Evolutionary conservation across 345 rosid species (phyloP).

Genomic region (Excoecaria cochinchinensis): DNA sequence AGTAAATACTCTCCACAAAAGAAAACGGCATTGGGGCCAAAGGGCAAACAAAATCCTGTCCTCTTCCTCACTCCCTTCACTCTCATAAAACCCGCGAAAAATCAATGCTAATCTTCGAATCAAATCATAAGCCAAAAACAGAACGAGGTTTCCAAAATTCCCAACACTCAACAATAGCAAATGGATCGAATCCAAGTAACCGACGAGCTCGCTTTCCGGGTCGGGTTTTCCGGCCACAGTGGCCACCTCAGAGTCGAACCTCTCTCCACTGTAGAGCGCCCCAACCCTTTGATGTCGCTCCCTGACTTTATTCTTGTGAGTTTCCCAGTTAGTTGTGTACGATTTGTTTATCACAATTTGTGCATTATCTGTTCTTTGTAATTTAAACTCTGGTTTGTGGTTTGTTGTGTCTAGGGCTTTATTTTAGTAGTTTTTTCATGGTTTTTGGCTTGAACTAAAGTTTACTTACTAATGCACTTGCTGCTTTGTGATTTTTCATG

Average conservation of each 20-base stretch:
- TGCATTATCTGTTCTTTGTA: not conserved
- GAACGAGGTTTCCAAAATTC: not conserved
- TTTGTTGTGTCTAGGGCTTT: not conserved
- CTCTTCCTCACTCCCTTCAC: not conserved
- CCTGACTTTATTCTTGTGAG: slow-evolving; percentile 81
- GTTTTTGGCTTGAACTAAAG: not conserved
- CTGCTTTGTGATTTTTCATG: not conserved
- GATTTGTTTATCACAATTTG: not conserved
- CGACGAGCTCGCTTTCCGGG: slow-evolving; percentile 71
- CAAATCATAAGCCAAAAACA: not conserved
- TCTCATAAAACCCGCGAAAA: slow-evolving; percentile 28
- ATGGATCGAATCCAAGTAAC: slow-evolving; percentile 73
- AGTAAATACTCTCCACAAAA: not conserved
- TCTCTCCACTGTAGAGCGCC: slow-evolving; percentile 60
- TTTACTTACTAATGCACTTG: not conserved
- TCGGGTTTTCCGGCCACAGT: slow-evolving; percentile 84
- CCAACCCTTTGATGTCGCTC: slow-evolving; percentile 61
- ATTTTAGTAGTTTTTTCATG: not conserved
- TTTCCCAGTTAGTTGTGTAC: not conserved
- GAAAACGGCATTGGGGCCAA: not conserved
- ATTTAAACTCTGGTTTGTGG: not conserved
- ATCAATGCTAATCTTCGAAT: not conserved
- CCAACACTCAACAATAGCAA: not conserved
- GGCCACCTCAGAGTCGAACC: slow-evolving; percentile 96
- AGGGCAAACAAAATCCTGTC: not conserved